A percentile compares a stretch with the other conserved stretches of the same genome.
These are phyloP conservation scores for Dichomitus squalens DNA, from an alignment of 1,284 basidiomycete genomes.

Conservation along the genomic window DNA sequence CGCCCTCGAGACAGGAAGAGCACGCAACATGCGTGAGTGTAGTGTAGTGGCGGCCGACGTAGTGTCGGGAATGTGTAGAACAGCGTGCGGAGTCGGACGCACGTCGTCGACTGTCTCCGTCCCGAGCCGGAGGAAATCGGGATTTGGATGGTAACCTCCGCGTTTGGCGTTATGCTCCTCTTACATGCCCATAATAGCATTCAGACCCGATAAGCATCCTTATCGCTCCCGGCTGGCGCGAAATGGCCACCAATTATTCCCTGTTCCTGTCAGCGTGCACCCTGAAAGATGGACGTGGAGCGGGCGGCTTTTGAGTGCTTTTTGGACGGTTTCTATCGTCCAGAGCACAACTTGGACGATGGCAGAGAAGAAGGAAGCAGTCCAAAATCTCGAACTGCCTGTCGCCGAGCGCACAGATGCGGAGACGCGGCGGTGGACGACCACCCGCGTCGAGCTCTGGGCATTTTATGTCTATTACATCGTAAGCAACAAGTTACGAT, in stretches of 20 bases:
- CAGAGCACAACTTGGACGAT: constrained; percentile 14
- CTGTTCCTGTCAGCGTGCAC: constrained; percentile 5
- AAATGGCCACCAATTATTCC: constrained; percentile 2
- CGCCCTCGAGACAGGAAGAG: constrained; percentile 54
- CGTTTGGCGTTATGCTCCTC: not conserved
- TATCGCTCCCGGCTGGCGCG: not conserved
- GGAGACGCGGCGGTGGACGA: constrained; percentile 37
- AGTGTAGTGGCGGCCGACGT: constrained; percentile 24
- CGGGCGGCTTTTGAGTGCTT: not conserved
- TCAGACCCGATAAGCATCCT: not conserved
- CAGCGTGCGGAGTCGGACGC: constrained; percentile 19
- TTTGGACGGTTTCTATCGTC: not conserved
- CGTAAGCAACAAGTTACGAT: constrained; percentile 27
- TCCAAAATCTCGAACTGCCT: constrained; percentile 10
- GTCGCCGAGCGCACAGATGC: constrained; percentile 3
- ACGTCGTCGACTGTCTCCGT: constrained; percentile 4
- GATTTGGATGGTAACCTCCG: constrained; percentile 13
- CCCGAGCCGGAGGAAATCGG: constrained; percentile 23
- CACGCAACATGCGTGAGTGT: constrained; percentile 56
- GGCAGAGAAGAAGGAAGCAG: constrained; percentile 16
- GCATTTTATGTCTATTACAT: constrained; percentile 75
- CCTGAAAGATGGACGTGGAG: constrained; percentile 5
- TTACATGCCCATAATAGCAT: not conserved
- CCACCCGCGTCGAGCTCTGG: constrained; percentile 63
- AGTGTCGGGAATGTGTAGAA: constrained; percentile 24